These are phyloP conservation scores for Heteromeles arbutifolia DNA, from an alignment of 306 rosid species.

Conservation along the genomic window DNA sequence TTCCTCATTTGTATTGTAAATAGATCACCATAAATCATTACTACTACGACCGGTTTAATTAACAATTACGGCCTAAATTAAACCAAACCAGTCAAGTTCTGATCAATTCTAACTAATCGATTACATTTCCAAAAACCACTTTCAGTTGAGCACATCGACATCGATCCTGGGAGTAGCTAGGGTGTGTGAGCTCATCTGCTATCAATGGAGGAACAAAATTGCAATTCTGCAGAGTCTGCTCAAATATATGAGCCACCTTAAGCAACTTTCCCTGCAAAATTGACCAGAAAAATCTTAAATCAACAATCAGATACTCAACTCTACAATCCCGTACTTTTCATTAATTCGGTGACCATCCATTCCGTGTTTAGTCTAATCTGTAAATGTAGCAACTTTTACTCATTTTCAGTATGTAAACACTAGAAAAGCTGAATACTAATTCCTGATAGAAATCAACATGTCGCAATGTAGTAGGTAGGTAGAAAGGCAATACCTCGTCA, in stretches of 20 bases:
- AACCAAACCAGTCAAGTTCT: neutral
- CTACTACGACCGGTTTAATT: no score
- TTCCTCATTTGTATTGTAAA: no score
- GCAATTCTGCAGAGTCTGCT: conserved; percentile 69
- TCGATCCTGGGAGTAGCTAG: neutral
- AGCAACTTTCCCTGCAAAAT: conserved; percentile 67
- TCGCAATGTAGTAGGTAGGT: conserved; percentile 1
- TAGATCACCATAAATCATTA: no score
- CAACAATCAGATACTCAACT: neutral
- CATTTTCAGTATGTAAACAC: neutral
- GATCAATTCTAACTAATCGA: neutral
- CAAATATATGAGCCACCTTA: conserved; percentile 85
- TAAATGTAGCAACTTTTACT: neutral
- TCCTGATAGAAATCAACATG: neutral
- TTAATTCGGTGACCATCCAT: neutral
- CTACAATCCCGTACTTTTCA: neutral
- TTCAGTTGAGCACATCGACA: neutral
- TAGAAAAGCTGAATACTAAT: neutral
- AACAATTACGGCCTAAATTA: no score
- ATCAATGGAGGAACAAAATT: conserved; percentile 82
- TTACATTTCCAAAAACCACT: neutral
- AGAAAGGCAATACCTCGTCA: conserved; percentile 57
- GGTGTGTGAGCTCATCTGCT: conserved; percentile 32
- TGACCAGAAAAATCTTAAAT: neutral
- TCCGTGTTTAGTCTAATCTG: neutral